Evolutionary conservation across 2,329 filamentous ascomycete genomes (phyloP).

Genomic region (Juglanconis sp.): DNA sequence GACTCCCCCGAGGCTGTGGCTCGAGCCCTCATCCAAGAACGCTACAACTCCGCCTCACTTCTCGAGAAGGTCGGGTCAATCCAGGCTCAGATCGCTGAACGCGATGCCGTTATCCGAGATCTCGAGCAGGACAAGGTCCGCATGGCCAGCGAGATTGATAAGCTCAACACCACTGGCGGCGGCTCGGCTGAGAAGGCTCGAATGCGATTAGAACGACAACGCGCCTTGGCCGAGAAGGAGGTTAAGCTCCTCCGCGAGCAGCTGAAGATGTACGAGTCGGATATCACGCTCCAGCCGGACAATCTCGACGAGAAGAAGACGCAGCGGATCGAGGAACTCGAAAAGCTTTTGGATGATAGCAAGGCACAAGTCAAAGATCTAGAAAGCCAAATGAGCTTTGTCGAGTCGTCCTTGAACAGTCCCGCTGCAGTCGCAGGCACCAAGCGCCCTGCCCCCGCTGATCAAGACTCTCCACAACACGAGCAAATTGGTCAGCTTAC

Average conservation of each 20-base stretch:
- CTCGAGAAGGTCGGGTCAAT: constrained; percentile 75
- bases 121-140: constrained; percentile 68
- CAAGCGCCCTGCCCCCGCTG: constrained; percentile 64
- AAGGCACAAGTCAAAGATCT: constrained; percentile 74
- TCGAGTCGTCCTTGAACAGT: constrained; percentile 46
- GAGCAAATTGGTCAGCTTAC: constrained; percentile 77
- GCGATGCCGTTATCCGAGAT: constrained; percentile 69
- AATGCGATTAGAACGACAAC: constrained; percentile 79
- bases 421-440: constrained; percentile 43
- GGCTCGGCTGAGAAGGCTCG: constrained; percentile 63
- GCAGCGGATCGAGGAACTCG: constrained; percentile 74
- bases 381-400: constrained; percentile 68
- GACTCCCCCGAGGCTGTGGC: constrained; percentile 86
- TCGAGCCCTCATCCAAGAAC: constrained; percentile 76
- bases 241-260: constrained; percentile 92
- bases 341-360: constrained; percentile 83
- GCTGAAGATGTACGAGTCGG: constrained; percentile 80
- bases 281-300: constrained; percentile 79
- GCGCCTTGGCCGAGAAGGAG: constrained; percentile 81
- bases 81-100: constrained; percentile 74
- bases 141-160: constrained; percentile 68
- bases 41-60: constrained; percentile 75
- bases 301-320: constrained; percentile 72
- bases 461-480: constrained; percentile 45
- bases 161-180: constrained; percentile 53